A percentile compares a stretch with the other conserved stretches of the same genome.
phyloP scores from a whole-genome alignment of 345 rosid species.

The Euphorbia lathyris region DNA sequence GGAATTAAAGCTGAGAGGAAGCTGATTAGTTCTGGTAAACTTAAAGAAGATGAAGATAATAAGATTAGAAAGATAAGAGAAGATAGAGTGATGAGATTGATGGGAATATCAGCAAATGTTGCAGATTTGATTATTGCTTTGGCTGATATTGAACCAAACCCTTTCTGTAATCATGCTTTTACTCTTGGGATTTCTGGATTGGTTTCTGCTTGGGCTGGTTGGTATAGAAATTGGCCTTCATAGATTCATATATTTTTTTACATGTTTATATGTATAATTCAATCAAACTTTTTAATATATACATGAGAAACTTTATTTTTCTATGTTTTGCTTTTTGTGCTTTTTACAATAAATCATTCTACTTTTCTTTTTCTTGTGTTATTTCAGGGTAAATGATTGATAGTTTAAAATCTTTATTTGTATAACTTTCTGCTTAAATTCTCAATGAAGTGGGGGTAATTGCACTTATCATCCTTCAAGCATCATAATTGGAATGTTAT shows the following conservation, averaged over 20 bases:
- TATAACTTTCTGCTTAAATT: no score
- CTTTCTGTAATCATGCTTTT: conserved; percentile 69
- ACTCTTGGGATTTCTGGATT: conserved; percentile 83
- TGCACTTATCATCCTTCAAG: no score
- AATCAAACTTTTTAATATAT: no score
- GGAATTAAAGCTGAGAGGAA: conserved; percentile 48
- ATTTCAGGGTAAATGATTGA: no score
- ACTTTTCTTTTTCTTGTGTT: no score
- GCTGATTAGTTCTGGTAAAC: conserved; percentile 32
- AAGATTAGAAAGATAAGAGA: conserved; percentile 44
- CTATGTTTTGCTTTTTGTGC: no score
- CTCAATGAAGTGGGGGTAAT: no score
- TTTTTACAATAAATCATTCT: no score
- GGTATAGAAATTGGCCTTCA: conserved; percentile 96
- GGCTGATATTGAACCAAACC: conserved; percentile 87
- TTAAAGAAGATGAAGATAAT: conserved; percentile 27
- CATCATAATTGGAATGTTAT: no score
- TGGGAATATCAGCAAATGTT: conserved; percentile 82
- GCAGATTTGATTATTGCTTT: conserved; percentile 82
- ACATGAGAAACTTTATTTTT: no score
- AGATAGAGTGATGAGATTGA: conserved; percentile 75
- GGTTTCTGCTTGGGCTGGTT: conserved; percentile 98
- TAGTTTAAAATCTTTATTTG: no score
- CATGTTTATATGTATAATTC: no score
- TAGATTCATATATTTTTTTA: conserved; percentile 21